These are phyloP conservation scores for Stemphylium lycopersici DNA, from an alignment of 2,329 filamentous ascomycete species.

Conservation along the genomic window DNA sequence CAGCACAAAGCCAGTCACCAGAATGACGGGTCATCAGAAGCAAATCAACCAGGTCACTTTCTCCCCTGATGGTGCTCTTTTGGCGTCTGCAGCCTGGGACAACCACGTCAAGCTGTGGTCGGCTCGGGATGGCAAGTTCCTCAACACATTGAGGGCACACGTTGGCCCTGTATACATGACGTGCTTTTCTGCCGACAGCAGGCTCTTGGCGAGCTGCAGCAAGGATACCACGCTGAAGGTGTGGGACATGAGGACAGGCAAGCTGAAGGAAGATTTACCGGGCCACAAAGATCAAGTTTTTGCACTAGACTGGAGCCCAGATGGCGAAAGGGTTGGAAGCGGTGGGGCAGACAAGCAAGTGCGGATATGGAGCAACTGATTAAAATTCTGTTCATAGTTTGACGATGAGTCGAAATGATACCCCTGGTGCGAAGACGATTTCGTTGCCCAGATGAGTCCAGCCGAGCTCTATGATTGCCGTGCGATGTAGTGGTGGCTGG, in stretches of 20 bases:
- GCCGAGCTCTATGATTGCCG: neutral
- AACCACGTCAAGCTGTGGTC: constrained; percentile 96
- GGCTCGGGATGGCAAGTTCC: constrained; percentile 75
- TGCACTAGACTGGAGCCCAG: constrained; percentile 92
- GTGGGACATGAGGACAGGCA: constrained; percentile 88
- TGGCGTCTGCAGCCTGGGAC: constrained; percentile 90
- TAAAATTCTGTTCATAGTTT: neutral
- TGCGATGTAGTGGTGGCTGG: neutral
- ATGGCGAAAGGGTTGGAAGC: constrained; percentile 86
- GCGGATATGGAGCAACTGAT: constrained; percentile 67
- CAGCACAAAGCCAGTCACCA: constrained; percentile 82
- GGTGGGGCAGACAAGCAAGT: constrained; percentile 89
- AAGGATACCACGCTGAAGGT: constrained; percentile 95
- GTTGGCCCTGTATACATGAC: constrained; percentile 92
- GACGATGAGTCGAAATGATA: constrained; percentile 13
- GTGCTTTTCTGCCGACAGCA: constrained; percentile 88
- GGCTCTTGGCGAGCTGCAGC: constrained; percentile 83
- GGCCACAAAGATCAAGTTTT: constrained; percentile 94
- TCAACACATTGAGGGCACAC: constrained; percentile 86
- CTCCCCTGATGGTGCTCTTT: constrained; percentile 84
- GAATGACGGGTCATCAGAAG: constrained; percentile 93
- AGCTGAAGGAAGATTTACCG: constrained; percentile 80
- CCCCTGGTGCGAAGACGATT: constrained; percentile 8
- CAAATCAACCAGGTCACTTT: constrained; percentile 96
- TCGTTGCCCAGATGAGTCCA: neutral